Conservation (phyloP, 306 rosid species). For the Alnus rubra region DNA sequence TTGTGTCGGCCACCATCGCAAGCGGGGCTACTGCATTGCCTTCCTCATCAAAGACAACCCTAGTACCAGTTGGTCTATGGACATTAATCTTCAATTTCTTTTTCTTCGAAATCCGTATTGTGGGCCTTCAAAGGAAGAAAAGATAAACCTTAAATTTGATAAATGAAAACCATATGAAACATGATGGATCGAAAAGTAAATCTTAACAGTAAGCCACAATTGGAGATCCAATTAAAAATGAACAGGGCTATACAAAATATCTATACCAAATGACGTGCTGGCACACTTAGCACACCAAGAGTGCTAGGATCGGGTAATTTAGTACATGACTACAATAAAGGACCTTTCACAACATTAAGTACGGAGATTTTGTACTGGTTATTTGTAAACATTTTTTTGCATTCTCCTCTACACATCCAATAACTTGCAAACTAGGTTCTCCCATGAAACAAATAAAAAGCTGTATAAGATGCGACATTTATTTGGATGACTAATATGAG, state of each 20-base stretch:
- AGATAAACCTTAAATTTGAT: slow-evolving; percentile 10
- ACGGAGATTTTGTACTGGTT: too few species aligned
- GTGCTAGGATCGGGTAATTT: neutral
- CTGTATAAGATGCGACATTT: neutral
- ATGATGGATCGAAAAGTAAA: neutral
- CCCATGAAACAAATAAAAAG: neutral
- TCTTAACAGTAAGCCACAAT: neutral
- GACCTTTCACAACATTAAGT: too few species aligned
- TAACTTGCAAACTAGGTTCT: neutral
- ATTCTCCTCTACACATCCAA: neutral
- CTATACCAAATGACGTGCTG: neutral
- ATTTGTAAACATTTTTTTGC: too few species aligned
- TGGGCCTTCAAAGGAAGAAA: slow-evolving; percentile 43
- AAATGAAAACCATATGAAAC: neutral
- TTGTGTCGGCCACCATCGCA: slow-evolving; percentile 66
- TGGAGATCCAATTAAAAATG: neutral
- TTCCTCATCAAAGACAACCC: slow-evolving; percentile 86
- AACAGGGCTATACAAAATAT: neutral
- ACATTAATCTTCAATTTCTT: slow-evolving; percentile 84
- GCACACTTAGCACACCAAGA: neutral
- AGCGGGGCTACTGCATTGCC: slow-evolving; percentile 77
- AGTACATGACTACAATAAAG: neutral
- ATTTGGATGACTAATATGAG: neutral
- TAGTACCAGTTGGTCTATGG: slow-evolving; percentile 74
- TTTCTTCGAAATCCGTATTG: slow-evolving; percentile 65